These are phyloP conservation scores for Vaccinium macrocarpon DNA, from an alignment of 148 eudicot genomes.

Conservation along the genomic window DNA sequence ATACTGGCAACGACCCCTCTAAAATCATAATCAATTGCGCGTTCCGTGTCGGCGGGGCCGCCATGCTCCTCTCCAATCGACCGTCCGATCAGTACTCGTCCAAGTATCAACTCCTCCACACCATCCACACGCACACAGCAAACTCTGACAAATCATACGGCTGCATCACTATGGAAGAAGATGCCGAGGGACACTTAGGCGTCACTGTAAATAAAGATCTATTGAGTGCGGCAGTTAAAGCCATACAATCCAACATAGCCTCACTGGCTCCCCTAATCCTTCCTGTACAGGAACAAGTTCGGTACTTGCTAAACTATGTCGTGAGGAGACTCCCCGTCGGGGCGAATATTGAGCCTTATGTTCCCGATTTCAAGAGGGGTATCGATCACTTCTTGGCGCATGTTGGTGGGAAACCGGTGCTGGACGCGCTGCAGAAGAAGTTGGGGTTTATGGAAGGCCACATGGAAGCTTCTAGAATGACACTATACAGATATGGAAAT, in stretches of 20 bases:
- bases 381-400: constrained; percentile 26
- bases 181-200: no score
- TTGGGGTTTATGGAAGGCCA: constrained; percentile 14
- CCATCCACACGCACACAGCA: constrained; percentile 25
- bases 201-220: constrained; percentile 30
- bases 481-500: constrained; percentile 27
- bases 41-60: constrained; percentile 37
- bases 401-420: constrained; percentile 26
- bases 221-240: constrained; percentile 19
- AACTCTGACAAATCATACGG: no score
- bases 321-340: background rate
- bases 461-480: constrained; percentile 37
- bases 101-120: constrained; percentile 39
- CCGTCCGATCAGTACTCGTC: constrained; percentile 16
- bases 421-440: constrained; percentile 24
- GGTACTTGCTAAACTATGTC: background rate
- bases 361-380: constrained; percentile 17
- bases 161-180: no score
- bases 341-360: background rate
- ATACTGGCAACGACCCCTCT: constrained; percentile 16
- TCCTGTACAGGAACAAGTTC: constrained; percentile 30
- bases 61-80: constrained; percentile 34
- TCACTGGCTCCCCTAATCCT: constrained; percentile 26
- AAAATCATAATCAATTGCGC: constrained; percentile 23
- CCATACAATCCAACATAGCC: constrained; percentile 28